Evolutionary conservation across 495 filamentous ascomycete genomes (phyloP).

Genomic region (Antarctomyces pellizariae): DNA sequence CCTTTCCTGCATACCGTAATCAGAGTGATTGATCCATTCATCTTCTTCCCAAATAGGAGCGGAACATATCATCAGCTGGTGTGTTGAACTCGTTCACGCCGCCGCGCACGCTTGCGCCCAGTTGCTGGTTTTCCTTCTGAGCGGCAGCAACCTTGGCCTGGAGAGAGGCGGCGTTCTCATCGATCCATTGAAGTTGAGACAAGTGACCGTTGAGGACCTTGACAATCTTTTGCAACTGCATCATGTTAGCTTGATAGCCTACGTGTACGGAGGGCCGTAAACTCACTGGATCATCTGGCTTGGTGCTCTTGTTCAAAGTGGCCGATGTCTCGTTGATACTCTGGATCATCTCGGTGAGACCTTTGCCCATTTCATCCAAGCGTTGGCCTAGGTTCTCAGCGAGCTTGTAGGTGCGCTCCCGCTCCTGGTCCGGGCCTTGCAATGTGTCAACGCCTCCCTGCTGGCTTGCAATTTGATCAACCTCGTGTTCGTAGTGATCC

Average conservation of each 20-base stretch:
- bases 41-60: slow-evolving; percentile 46
- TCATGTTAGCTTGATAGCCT: slow-evolving; percentile 8
- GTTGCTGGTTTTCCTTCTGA: slow-evolving; percentile 45
- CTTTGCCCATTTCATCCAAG: slow-evolving; percentile 76
- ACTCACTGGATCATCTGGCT: slow-evolving; percentile 80
- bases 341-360: slow-evolving; percentile 84
- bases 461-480: slow-evolving; percentile 60
- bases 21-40: too few species aligned
- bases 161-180: slow-evolving; percentile 56
- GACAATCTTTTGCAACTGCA: slow-evolving; percentile 76
- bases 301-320: slow-evolving; percentile 65
- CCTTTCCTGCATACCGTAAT: too few species aligned
- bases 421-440: slow-evolving; percentile 75
- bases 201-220: slow-evolving; percentile 84
- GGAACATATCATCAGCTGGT: slow-evolving; percentile 60
- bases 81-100: slow-evolving; percentile 32
- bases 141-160: slow-evolving; percentile 56
- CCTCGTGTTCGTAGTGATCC: slow-evolving; percentile 71
- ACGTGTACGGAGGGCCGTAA: slow-evolving; percentile 4
- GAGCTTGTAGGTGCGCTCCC: slow-evolving; percentile 79
- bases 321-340: slow-evolving; percentile 80
- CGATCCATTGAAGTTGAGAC: slow-evolving; percentile 71
- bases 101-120: slow-evolving; percentile 35
- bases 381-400: slow-evolving; percentile 77
- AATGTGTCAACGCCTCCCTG: slow-evolving; percentile 38